Evolutionary conservation across 1,284 basidiomycete genomes (phyloP).

Genomic region (Rhizoctonia solani): DNA sequence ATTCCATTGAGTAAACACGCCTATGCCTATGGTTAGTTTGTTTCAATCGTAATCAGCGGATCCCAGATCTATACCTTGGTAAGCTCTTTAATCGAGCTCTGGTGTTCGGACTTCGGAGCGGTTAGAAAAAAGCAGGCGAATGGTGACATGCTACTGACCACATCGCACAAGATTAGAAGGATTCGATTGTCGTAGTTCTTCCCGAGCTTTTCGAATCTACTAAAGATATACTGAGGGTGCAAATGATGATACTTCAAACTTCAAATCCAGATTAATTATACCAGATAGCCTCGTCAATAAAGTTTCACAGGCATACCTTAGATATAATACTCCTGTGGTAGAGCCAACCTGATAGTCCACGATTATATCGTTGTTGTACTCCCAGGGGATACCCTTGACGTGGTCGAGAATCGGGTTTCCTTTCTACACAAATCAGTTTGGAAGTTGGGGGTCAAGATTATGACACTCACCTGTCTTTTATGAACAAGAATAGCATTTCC

Average conservation of each 20-base stretch:
- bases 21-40: conserved; percentile 45
- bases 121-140: not conserved
- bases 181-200: conserved; percentile 82
- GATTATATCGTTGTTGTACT: conserved; percentile 86
- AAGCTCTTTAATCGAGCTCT: conserved; percentile 87
- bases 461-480: conserved; percentile 54
- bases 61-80: conserved; percentile 64
- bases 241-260: conserved; percentile 94
- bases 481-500: conserved; percentile 81
- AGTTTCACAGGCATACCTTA: conserved; percentile 61
- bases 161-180: conserved; percentile 90
- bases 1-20: conserved; percentile 89
- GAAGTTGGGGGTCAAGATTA: conserved; percentile 19
- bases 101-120: conserved; percentile 75
- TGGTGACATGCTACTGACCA: conserved; percentile 59
- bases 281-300: not conserved
- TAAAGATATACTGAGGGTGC: conserved; percentile 96
- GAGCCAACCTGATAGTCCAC: conserved; percentile 95
- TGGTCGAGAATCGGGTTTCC: conserved; percentile 86
- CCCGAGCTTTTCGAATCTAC: conserved; percentile 84
- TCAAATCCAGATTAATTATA: not conserved
- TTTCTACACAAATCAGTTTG: conserved; percentile 54
- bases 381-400: conserved; percentile 88
- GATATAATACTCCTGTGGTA: conserved; percentile 90
- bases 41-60: not conserved